These are phyloP conservation scores for Creolimax fragrantissima DNA, from an alignment of 78 protist species.

Conservation along the genomic window DNA sequence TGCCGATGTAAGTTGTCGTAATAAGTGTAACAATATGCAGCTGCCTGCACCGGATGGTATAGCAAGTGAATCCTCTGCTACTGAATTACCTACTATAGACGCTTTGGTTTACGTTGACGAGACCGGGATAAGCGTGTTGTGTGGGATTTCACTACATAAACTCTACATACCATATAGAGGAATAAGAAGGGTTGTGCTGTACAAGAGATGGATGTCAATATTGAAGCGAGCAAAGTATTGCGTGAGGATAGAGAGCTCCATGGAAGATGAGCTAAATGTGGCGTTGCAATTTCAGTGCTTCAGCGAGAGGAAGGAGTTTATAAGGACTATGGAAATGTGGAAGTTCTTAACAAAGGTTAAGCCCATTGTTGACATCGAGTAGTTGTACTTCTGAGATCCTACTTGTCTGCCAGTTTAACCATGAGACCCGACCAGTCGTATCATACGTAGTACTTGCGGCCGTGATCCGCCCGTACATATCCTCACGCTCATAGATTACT, in stretches of 20 bases:
- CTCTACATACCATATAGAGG: background rate
- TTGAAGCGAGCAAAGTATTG: background rate
- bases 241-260: background rate
- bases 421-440: no score
- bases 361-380: background rate
- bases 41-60: no score
- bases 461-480: no score
- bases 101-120: background rate
- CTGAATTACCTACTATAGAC: no score
- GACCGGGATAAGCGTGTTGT: background rate
- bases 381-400: no score
- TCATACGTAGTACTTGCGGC: no score
- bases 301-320: background rate
- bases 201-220: background rate
- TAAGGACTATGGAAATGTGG: background rate
- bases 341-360: background rate
- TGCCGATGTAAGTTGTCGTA: no score
- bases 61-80: no score
- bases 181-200: background rate
- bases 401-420: no score
- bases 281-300: background rate
- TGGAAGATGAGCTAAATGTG: background rate
- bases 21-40: no score
- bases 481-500: no score
- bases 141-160: background rate